phyloP scores from a whole-genome alignment of 805 yeast genomes.

The Suhomyces faveliae region DNA sequence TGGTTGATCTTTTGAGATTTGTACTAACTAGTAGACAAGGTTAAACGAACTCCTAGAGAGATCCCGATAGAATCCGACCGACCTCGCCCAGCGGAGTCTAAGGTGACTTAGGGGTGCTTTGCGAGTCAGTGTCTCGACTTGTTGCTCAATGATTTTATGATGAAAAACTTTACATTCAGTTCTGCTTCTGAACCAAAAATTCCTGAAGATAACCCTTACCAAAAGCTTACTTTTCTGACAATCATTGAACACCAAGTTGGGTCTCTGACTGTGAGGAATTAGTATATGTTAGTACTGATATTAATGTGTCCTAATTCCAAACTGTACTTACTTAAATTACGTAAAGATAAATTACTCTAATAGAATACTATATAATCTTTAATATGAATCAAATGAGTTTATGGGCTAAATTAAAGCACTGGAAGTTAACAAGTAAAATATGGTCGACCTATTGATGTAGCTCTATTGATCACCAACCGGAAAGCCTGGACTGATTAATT shows the following conservation, averaged over 20 bases:
- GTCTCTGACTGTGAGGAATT: too few species aligned
- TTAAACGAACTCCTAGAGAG: neutral
- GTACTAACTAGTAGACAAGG: neutral
- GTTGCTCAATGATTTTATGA: slow-evolving; percentile 38
- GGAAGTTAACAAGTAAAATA: too few species aligned
- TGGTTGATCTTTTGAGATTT: neutral
- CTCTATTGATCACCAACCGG: too few species aligned
- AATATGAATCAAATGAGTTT: too few species aligned
- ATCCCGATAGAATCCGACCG: slow-evolving; percentile 1
- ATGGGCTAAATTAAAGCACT: too few species aligned
- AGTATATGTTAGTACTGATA: too few species aligned
- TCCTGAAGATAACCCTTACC: slow-evolving; percentile 76
- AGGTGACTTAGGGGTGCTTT: slow-evolving; percentile 1
- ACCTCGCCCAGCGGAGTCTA: neutral
- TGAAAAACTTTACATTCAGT: slow-evolving; percentile 71
- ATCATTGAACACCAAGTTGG: neutral
- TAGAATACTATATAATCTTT: too few species aligned
- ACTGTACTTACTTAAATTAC: too few species aligned
- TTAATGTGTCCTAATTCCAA: too few species aligned
- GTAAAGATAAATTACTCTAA: too few species aligned
- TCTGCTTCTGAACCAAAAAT: slow-evolving; percentile 90
- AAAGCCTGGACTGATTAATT: too few species aligned
- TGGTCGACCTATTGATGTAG: too few species aligned
- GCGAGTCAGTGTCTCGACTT: neutral
- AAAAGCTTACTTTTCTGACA: slow-evolving; percentile 53